Percentiles rank a stretch among this genome's conserved stretches.
phyloP scores from a whole-genome alignment of 2,329 filamentous ascomycete species.

The Nothomitra cinnamomea region DNA sequence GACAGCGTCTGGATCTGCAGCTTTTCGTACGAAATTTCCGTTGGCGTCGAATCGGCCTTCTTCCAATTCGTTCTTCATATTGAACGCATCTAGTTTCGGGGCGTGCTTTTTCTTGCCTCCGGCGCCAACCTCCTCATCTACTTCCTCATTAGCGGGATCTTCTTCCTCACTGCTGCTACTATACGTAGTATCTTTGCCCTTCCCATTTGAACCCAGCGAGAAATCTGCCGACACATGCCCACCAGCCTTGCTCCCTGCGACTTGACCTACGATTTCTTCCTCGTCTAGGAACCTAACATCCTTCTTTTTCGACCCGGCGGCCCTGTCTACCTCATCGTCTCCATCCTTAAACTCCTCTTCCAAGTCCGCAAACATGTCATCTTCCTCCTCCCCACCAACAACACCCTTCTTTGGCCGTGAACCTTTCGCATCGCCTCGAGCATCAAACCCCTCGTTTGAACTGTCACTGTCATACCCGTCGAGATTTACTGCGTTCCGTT shows the following conservation, averaged over 20 bases:
- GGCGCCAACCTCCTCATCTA: conserved; percentile 80
- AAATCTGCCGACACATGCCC: conserved; percentile 48
- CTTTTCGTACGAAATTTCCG: conserved; percentile 84
- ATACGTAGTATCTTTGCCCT: conserved; percentile 21
- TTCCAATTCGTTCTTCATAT: conserved; percentile 77
- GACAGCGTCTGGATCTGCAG: conserved; percentile 69
- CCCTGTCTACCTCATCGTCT: conserved; percentile 33
- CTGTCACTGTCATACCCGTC: conserved; percentile 92
- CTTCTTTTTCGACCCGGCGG: conserved; percentile 42
- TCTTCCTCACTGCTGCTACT: conserved; percentile 39
- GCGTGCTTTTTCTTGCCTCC: conserved; percentile 86
- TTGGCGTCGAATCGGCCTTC: conserved; percentile 82
- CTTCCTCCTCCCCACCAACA: conserved; percentile 34
- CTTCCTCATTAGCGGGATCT: conserved; percentile 49
- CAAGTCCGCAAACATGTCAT: conserved; percentile 70
- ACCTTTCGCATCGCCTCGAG: conserved; percentile 45
- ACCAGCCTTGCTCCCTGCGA: conserved; percentile 53
- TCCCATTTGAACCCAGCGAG: conserved; percentile 36
- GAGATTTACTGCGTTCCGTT: conserved; percentile 87
- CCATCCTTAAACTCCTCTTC: conserved; percentile 41
- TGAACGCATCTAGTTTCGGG: conserved; percentile 90
- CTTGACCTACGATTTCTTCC: conserved; percentile 64
- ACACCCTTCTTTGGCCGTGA: conserved; percentile 27
- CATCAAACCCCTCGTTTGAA: conserved; percentile 80
- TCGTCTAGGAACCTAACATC: conserved; percentile 41